Evolutionary conservation across 495 filamentous ascomycete genomes (phyloP).

Genomic region (Chaetomium cochliodes): DNA sequence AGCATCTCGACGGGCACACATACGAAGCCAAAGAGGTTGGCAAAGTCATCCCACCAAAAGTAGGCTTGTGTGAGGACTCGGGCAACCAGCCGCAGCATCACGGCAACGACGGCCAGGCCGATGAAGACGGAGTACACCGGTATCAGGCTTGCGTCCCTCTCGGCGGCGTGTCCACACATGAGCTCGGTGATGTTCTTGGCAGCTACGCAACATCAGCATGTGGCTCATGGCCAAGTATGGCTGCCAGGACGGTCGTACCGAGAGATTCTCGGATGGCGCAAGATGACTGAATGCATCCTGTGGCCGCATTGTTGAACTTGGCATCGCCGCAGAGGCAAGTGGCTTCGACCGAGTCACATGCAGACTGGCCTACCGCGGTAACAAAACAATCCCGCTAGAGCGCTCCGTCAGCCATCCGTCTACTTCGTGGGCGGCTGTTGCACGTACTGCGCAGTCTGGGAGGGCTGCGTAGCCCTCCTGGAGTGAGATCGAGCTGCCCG

Average conservation of each 20-base stretch:
- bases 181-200: conserved; percentile 25
- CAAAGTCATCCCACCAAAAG: conserved; percentile 40
- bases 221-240: no score
- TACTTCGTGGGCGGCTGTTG: background rate
- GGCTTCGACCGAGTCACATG: conserved; percentile 21
- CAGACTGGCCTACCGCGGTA: conserved; percentile 15
- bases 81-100: conserved; percentile 30
- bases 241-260: conserved; percentile 16
- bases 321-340: conserved; percentile 29
- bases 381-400: conserved; percentile 18
- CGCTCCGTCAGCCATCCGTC: background rate
- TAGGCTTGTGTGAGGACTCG: conserved; percentile 33
- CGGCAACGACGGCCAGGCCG: conserved; percentile 27
- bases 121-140: conserved; percentile 28
- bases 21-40: conserved; percentile 34
- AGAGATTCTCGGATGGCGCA: conserved; percentile 29
- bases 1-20: background rate
- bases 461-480: conserved; percentile 7
- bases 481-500: background rate
- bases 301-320: conserved; percentile 2
- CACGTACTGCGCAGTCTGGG: conserved; percentile 23
- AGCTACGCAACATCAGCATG: conserved; percentile 20
- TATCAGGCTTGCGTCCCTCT: conserved; percentile 19
- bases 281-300: conserved; percentile 18
- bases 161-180: conserved; percentile 19